phyloP scores from a whole-genome alignment of 2,329 filamentous ascomycete genomes.

The Penicillium rolfsii region DNA sequence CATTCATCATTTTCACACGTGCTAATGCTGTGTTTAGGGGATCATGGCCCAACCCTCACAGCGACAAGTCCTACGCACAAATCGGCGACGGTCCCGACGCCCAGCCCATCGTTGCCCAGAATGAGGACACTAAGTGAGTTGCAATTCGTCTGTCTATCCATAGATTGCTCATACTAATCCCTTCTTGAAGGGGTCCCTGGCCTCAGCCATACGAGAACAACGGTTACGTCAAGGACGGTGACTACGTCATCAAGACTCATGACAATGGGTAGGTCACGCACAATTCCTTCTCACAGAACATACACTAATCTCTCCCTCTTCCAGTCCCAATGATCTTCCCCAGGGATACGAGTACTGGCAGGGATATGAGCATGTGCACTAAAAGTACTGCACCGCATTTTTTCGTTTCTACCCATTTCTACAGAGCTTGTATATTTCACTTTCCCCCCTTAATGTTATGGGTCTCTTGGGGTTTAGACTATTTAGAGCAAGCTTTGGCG shows the following conservation, averaged over 20 bases:
- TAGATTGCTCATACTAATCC: neutral
- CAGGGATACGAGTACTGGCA: conserved; percentile 24
- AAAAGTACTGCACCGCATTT: neutral
- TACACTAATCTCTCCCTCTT: conserved; percentile 2
- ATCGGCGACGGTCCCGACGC: conserved; percentile 14
- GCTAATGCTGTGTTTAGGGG: neutral
- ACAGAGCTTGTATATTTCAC: conserved; percentile 25
- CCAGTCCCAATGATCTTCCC: conserved; percentile 17
- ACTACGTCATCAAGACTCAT: conserved; percentile 13
- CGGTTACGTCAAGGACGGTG: conserved; percentile 13
- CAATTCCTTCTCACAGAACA: neutral
- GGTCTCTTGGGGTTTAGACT: conserved; percentile 10
- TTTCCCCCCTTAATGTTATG: conserved; percentile 2
- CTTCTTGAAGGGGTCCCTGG: conserved; percentile 17
- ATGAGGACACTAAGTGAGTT: conserved; percentile 14
- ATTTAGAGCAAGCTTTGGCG: neutral
- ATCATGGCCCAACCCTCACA: conserved; percentile 19
- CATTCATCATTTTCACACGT: no score
- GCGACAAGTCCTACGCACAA: conserved; percentile 18
- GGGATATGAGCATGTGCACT: conserved; percentile 13
- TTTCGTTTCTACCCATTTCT: neutral
- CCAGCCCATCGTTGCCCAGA: conserved; percentile 15
- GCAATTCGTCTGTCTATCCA: neutral
- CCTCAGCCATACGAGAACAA: conserved; percentile 17
- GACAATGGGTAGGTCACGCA: conserved; percentile 18